phyloP scores from a whole-genome alignment of 257 asterid species.

The Cruciata laevipes region DNA sequence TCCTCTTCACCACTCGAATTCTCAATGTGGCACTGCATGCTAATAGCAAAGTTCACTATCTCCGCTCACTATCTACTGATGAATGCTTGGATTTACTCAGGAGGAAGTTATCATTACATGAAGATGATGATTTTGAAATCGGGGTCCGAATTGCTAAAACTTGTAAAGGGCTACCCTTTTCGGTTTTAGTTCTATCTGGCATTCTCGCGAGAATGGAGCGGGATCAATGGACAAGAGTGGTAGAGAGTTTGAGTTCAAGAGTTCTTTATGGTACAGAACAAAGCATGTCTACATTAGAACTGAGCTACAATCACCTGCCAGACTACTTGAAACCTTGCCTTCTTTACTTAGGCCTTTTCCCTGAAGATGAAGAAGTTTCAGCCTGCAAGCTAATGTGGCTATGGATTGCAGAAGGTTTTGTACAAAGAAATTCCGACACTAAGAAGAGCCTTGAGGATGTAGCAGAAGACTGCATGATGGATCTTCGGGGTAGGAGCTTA shows the following conservation, averaged over 20 bases:
- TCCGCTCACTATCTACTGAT: not conserved
- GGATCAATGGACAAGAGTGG: not conserved
- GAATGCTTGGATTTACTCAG: constrained; percentile 13
- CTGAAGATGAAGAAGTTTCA: constrained; percentile 15
- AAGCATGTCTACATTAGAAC: constrained; percentile 11
- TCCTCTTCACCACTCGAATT: constrained; percentile 1
- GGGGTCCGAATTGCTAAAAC: constrained; percentile 7
- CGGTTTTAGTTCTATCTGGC: constrained; percentile 17
- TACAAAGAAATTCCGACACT: not conserved
- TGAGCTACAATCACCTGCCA: constrained; percentile 21
- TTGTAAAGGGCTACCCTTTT: constrained; percentile 19
- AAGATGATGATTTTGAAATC: constrained; percentile 8
- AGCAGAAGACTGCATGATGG: constrained; percentile 22
- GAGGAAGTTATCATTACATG: constrained; percentile 2
- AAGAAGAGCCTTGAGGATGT: constrained; percentile 18
- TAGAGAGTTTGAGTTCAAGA: not conserved
- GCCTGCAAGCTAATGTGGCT: constrained; percentile 12
- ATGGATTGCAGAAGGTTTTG: constrained; percentile 25
- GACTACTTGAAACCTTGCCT: constrained; percentile 20
- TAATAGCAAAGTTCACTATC: not conserved
- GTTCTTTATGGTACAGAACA: not conserved
- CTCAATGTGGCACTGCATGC: not conserved
- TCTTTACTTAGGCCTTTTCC: constrained; percentile 21
- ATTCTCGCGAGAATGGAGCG: constrained; percentile 10
- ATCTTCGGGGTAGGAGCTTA: constrained; percentile 17